Evolutionary conservation across 2,329 filamentous ascomycete species (phyloP), one percentile per base, ranked within the genome.

Genomic region (Neonectria magnoliae): DNA sequence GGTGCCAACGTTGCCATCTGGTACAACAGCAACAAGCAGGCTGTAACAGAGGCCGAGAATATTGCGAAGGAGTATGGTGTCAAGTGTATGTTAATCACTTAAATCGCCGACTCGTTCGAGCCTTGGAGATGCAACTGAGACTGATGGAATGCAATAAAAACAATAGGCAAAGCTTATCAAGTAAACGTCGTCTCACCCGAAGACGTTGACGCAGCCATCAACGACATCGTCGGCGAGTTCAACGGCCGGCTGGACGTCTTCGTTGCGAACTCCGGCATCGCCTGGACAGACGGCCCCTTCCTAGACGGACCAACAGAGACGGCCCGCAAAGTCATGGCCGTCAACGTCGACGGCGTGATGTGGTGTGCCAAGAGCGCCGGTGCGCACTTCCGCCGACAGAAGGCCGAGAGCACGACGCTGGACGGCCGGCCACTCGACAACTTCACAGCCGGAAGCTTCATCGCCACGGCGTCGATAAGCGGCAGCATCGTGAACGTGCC

Each of bases 401-500:
- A 90, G 81, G 81, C 85, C 64, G 88, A 93, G 75, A 87, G 88
- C 22, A 90, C 88, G 1, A 87, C 88, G 27, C 69, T 86, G 48
- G 83, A 89, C 74, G 90, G 90, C 62, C 84, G 87, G 75, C 84
- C 84, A 73, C 81, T 92, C 25, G 83, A 87, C 55, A 83, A 85
- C 68, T 92, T 86, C 75, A 82, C 81, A 2, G 82, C 85, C 27
- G 91, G 92, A 22, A 91, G 88, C 76, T 93, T 95, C 78, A 88
- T 95, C 70, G 90, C 90, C 27, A 95, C 93, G 7, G 90, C 92
- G 1, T 91, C 88, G 62, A 94, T 95, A 87, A 91, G 88, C 70
- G 92, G 89, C 4, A 91, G 91, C 75, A 90, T 94, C 71, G 91
- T 89, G 76, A 94, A 94, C 76, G 85, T 93, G 62, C 92, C 92